Conservation (phyloP, 129 eudicot genomes). For the Artemisia tridentata region DNA sequence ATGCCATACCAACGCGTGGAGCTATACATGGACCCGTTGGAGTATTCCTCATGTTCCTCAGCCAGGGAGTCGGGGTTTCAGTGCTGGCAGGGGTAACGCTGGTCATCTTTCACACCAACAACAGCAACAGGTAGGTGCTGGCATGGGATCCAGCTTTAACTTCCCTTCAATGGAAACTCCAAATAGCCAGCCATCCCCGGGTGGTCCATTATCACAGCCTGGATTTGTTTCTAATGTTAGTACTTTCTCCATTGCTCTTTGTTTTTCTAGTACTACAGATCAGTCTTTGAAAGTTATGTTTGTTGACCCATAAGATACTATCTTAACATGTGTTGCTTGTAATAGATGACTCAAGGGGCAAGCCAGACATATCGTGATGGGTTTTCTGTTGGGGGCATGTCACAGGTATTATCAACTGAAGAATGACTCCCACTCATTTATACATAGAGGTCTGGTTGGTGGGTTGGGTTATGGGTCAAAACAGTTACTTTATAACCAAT, state of each 20-base stretch:
- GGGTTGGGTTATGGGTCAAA: no score
- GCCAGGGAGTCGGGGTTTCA: slow-evolving; percentile 88
- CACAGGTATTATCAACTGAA: slow-evolving; percentile 57
- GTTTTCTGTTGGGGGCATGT: slow-evolving; percentile 92
- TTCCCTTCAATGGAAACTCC: slow-evolving; percentile 71
- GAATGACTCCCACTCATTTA: no score
- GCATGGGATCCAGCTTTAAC: slow-evolving; percentile 62
- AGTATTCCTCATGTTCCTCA: slow-evolving; percentile 70
- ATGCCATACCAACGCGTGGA: slow-evolving; percentile 85
- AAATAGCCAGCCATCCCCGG: slow-evolving; percentile 75
- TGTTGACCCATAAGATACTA: background rate
- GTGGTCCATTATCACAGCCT: slow-evolving; percentile 87
- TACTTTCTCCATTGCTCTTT: background rate
- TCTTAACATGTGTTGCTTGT: slow-evolving; percentile 12
- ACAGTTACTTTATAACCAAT: background rate
- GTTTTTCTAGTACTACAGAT: background rate
- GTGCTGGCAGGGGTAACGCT: slow-evolving; percentile 86
- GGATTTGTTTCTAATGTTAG: slow-evolving; percentile 82
- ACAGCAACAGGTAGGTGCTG: slow-evolving; percentile 65
- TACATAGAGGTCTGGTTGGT: no score
- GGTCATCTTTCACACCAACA: slow-evolving; percentile 66
- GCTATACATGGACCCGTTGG: slow-evolving; percentile 82
- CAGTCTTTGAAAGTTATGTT: background rate
- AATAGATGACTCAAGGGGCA: slow-evolving; percentile 78
- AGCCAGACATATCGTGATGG: slow-evolving; percentile 86